phyloP scores from a whole-genome alignment of 192 early-diverging fungal species.

The Haplosporangium gracile region DNA sequence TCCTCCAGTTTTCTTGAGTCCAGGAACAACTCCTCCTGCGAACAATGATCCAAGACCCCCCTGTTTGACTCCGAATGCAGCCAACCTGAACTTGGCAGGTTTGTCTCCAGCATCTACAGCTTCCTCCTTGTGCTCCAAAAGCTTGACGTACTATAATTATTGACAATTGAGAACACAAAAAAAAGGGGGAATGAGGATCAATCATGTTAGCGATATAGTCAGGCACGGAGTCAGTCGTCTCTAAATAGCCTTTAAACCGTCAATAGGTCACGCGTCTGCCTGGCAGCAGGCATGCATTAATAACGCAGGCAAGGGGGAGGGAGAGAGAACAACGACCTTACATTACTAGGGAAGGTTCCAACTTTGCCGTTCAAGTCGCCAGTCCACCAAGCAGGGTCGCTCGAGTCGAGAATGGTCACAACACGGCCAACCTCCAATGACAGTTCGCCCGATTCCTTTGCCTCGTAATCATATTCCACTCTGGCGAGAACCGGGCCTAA shows the following conservation, averaged over 20 bases:
- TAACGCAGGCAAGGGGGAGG: not conserved
- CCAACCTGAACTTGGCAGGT: slow-evolving; percentile 70
- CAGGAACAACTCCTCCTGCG: slow-evolving; percentile 76
- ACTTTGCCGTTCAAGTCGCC: slow-evolving; percentile 78
- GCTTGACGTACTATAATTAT: slow-evolving; percentile 51
- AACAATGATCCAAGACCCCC: slow-evolving; percentile 84
- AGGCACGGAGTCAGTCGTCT: not conserved
- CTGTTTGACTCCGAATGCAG: slow-evolving; percentile 83
- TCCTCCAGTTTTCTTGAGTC: slow-evolving; percentile 70
- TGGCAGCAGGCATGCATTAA: not conserved
- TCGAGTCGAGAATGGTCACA: slow-evolving; percentile 75
- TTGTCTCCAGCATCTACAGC: slow-evolving; percentile 31
- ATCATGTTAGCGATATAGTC: not conserved
- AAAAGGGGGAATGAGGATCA: not conserved
- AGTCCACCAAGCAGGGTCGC: slow-evolving; percentile 74
- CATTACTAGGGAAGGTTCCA: slow-evolving; percentile 76
- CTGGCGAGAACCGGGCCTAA: slow-evolving; percentile 63
- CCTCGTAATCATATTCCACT: slow-evolving; percentile 81
- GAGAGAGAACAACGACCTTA: slow-evolving; percentile 26
- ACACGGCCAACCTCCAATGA: slow-evolving; percentile 75
- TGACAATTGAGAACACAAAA: not conserved
- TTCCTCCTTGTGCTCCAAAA: slow-evolving; percentile 48
- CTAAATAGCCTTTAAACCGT: not conserved
- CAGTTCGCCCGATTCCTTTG: slow-evolving; percentile 72
- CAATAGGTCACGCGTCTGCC: not conserved